phyloP scores from a whole-genome alignment of 306 rosid genomes.

The Quercus aquifolioides region DNA sequence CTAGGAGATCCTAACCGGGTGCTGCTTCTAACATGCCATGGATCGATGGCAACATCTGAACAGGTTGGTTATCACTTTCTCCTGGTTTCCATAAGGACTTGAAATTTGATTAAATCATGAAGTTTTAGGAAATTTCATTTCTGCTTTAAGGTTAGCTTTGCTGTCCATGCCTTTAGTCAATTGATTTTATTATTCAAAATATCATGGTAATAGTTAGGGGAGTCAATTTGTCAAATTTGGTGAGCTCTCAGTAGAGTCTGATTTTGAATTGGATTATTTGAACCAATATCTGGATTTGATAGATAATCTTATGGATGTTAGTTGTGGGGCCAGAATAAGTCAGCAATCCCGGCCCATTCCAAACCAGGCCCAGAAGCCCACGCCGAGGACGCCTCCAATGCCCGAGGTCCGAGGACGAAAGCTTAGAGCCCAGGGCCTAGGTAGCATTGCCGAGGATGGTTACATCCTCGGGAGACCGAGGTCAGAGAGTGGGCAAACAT shows the following conservation, averaged over 20 bases:
- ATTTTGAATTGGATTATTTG: not conserved
- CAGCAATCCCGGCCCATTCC: too few species aligned
- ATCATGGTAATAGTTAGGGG: not conserved
- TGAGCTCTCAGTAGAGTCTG: not conserved
- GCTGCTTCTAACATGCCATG: slow-evolving; percentile 89
- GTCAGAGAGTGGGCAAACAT: too few species aligned
- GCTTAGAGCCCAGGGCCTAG: too few species aligned
- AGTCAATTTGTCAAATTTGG: not conserved
- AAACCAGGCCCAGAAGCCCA: too few species aligned
- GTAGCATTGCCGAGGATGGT: too few species aligned
- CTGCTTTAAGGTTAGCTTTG: not conserved
- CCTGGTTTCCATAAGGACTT: not conserved
- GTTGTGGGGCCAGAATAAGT: too few species aligned
- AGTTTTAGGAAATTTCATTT: not conserved
- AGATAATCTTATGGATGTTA: not conserved
- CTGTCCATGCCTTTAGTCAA: not conserved
- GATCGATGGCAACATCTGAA: slow-evolving; percentile 96
- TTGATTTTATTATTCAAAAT: not conserved
- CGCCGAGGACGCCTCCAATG: too few species aligned
- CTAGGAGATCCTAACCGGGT: slow-evolving; percentile 95
- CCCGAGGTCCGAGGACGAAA: too few species aligned
- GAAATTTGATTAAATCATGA: not conserved
- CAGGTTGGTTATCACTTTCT: slow-evolving; percentile 54
- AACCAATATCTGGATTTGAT: not conserved
- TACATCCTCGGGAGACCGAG: too few species aligned